Base-by-base conservation (phyloP, 129 eudicot genomes). In the Sambucus nigra region DNA sequence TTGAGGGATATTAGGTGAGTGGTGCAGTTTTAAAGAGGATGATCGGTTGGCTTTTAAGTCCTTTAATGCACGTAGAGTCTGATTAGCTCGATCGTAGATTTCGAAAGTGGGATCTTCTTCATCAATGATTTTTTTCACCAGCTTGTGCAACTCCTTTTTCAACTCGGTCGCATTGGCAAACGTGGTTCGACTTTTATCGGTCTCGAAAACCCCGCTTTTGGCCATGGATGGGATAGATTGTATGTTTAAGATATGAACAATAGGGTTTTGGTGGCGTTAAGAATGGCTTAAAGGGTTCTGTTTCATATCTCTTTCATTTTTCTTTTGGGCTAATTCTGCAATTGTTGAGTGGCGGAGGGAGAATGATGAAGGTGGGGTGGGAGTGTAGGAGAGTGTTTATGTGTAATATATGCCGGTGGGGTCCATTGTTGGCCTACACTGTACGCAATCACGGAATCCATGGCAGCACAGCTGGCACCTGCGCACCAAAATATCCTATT, bases 31-130 rank as follows among this genome's bases (percentile, higher is more conserved):
- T 18, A 82, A 68, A 49, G 80, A 76, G 7, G 40, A 64, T 3
- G 87, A 55, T 57, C 61, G 41, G 33, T 71, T 28, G 6, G 42
- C 57, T 55, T 91, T 81, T 62, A 79, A 64, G 1, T 79, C 86
- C 57, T 74, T 91, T 62, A 91, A 62, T n/a, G 76, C 68, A 27
- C 44, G 58, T 20, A 91, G 57, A 16, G 76, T 52, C 16, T 64
- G 79, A 59, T 59, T 82, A 2, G 99, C 95, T 53, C 64, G 72
- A 57, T 91, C 99, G 40, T 85, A 67, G 3, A 67, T 59, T 57
- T 71, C 80, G 9, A 63, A 40, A 55, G 40, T 57, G 2, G 60
- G 18, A 20, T 56, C 79, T 0, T 76, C 78, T 0, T 81, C 95
- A 17, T 63, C 88, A 10, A 68, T 57, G 45, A 91, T 79, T n/a